These are phyloP conservation scores for Verticillium albo-atrum DNA, from an alignment of 2,329 filamentous ascomycete genomes.

Conservation along the genomic window DNA sequence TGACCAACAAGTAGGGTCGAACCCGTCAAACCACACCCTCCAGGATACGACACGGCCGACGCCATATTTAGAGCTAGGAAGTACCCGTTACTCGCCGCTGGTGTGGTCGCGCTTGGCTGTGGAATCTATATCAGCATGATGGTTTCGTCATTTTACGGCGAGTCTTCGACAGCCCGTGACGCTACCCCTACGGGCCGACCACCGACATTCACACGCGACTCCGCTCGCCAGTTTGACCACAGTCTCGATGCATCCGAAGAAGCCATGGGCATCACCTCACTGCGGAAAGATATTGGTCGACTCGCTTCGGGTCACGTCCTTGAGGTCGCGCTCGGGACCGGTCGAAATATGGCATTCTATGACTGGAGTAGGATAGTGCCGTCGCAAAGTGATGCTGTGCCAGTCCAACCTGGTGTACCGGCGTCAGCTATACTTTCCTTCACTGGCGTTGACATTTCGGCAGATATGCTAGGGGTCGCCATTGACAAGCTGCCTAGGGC, in stretches of 20 bases:
- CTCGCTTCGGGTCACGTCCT: conserved; percentile 52
- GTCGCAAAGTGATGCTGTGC: background rate
- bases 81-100: conserved; percentile 7
- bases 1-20: background rate
- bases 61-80: conserved; percentile 9
- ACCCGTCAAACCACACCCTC: background rate
- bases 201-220: conserved; percentile 37
- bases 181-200: conserved; percentile 43
- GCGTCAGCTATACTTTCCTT: conserved; percentile 42
- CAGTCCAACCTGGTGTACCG: background rate
- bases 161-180: conserved; percentile 20
- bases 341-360: conserved; percentile 57
- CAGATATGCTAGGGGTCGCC: conserved; percentile 56
- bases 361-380: conserved; percentile 35
- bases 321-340: conserved; percentile 60
- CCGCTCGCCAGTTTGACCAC: conserved; percentile 53
- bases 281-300: conserved; percentile 44
- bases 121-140: conserved; percentile 10
- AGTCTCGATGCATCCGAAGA: conserved; percentile 54
- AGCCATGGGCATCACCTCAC: conserved; percentile 48
- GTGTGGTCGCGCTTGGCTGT: conserved; percentile 7
- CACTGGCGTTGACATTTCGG: conserved; percentile 58
- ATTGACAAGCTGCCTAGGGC: conserved; percentile 43
- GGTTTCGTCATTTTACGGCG: conserved; percentile 3
- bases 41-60: conserved; percentile 6